Conservation (phyloP, 306 rosid genomes). For the Cucumis hystrix region DNA sequence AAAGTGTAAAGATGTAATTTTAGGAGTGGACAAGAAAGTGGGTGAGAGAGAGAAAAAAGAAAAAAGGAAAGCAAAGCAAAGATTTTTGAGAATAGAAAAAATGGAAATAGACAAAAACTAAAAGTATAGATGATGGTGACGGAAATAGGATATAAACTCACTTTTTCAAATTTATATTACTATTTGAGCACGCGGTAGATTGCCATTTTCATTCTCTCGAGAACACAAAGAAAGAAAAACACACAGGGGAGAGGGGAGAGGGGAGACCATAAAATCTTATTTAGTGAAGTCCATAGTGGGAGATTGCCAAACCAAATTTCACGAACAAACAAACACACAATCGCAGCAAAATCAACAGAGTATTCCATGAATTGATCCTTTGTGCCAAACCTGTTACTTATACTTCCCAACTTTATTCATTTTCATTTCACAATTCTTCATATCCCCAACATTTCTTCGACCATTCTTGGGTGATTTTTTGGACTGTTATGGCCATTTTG, state of each 20-base stretch:
- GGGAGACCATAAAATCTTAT: neutral
- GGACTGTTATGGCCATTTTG: neutral
- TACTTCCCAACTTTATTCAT: too few relatives aligned
- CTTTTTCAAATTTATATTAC: neutral
- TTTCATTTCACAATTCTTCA: too few relatives aligned
- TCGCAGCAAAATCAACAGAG: slow-evolving; percentile 22
- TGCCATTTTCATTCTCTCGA: neutral
- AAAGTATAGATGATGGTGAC: neutral
- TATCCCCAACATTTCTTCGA: neutral
- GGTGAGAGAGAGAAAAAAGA: too few relatives aligned
- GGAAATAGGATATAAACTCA: neutral
- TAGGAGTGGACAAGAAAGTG: too few relatives aligned
- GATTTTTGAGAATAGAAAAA: neutral
- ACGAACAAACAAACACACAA: neutral
- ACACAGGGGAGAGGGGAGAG: neutral
- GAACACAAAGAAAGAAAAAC: neutral
- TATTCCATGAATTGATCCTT: neutral
- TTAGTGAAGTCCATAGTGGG: neutral
- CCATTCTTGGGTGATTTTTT: neutral
- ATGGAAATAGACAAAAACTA: neutral
- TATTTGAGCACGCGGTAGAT: slow-evolving; percentile 5
- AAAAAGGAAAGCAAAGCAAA: neutral
- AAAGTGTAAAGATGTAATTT: too few relatives aligned
- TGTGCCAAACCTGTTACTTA: too few relatives aligned
- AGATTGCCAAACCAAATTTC: slow-evolving; percentile 19